Evolutionary conservation across 2,329 filamentous ascomycete genomes (phyloP).

Genomic region (Blastomyces emzantsi): DNA sequence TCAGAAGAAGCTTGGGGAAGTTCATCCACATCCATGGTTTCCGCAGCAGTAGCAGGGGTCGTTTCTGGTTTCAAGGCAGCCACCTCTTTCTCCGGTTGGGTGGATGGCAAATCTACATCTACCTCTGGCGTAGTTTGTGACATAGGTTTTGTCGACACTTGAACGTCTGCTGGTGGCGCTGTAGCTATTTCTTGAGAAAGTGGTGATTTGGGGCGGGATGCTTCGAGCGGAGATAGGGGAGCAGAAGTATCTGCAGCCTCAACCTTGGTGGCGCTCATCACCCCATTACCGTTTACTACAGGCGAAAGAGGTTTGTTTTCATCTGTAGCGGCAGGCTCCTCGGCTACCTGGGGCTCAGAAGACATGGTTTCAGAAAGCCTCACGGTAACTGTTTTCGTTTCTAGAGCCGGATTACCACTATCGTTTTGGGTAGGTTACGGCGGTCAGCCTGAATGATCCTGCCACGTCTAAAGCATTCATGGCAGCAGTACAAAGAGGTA

Average conservation of each 20-base stretch:
- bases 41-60: background rate
- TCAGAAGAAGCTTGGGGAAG: background rate
- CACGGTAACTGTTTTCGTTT: slow-evolving; percentile 22
- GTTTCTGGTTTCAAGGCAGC: background rate
- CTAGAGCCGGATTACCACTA: slow-evolving; percentile 19
- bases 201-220: slow-evolving; percentile 27
- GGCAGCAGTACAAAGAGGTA: background rate
- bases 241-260: slow-evolving; percentile 14
- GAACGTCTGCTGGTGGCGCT: background rate
- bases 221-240: slow-evolving; percentile 12
- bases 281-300: slow-evolving; percentile 29
- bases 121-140: background rate
- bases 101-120: background rate
- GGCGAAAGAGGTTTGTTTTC: slow-evolving; percentile 11
- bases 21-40: background rate
- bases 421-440: slow-evolving; percentile 14
- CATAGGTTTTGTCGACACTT: background rate
- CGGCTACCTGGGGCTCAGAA: slow-evolving; percentile 10
- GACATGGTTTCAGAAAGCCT: slow-evolving; percentile 11
- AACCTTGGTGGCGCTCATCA: slow-evolving; percentile 9
- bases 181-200: slow-evolving; percentile 9
- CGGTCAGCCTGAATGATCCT: slow-evolving; percentile 14
- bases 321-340: slow-evolving; percentile 5
- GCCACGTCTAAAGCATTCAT: background rate
- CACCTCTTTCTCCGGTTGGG: background rate